A percentile compares a stretch with the other conserved stretches of the same genome.
Conservation (phyloP, 2,329 filamentous ascomycete species). For the Blumeriella jaapii region DNA sequence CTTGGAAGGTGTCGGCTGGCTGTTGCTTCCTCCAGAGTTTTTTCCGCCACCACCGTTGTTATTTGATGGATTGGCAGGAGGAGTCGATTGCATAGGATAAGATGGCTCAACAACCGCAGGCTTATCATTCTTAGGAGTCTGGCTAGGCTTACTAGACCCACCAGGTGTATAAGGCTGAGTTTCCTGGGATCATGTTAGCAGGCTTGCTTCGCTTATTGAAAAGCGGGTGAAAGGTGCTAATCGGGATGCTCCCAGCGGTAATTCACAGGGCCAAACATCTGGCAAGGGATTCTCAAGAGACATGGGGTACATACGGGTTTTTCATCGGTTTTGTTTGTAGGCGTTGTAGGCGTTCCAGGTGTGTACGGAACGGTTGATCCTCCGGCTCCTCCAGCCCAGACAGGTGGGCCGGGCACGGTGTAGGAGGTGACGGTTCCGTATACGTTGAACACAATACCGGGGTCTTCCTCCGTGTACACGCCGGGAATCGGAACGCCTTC, state of each 20-base stretch:
- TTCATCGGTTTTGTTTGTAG: background rate
- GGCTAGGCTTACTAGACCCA: too few species aligned
- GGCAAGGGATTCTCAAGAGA: too few species aligned
- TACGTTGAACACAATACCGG: slow-evolving; percentile 32
- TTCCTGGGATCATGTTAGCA: too few species aligned
- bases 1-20: background rate
- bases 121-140: too few species aligned
- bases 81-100: too few species aligned
- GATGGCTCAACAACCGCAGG: too few species aligned
- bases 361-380: background rate
- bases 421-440: slow-evolving; percentile 29
- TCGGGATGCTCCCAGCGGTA: too few species aligned
- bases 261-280: too few species aligned
- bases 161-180: too few species aligned
- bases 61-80: background rate
- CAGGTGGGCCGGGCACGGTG: slow-evolving; percentile 27
- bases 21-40: background rate
- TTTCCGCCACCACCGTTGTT: background rate
- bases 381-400: slow-evolving; percentile 18
- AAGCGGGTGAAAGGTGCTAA: too few species aligned
- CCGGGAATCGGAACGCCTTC: slow-evolving; percentile 16
- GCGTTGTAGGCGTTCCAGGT: background rate
- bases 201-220: too few species aligned
- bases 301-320: background rate
- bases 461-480: slow-evolving; percentile 28